A percentile compares a stretch with the other conserved stretches of the same genome.
These are phyloP conservation scores for Metschnikowia reukaufii DNA, from an alignment of 805 yeast species.

Conservation along the genomic window DNA sequence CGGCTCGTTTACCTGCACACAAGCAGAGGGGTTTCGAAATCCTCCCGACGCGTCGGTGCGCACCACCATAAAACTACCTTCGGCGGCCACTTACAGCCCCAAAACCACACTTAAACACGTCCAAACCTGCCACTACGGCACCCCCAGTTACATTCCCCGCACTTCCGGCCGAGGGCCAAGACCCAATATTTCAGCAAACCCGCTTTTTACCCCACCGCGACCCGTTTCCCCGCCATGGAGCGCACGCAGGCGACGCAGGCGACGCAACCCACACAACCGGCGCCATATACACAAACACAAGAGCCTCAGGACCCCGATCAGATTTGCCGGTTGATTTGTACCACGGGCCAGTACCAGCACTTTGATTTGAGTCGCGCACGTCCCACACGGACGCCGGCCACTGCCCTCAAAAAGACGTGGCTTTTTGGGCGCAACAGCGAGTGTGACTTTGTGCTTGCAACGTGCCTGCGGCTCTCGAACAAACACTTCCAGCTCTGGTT, in stretches of 20 bases:
- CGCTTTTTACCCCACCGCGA: no score
- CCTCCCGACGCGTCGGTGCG: no score
- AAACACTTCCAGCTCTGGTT: slow-evolving; percentile 72
- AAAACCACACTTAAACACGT: neutral
- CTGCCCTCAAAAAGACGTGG: slow-evolving; percentile 48
- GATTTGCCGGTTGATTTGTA: slow-evolving; percentile 60
- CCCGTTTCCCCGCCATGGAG: neutral
- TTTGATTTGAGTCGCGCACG: slow-evolving; percentile 44
- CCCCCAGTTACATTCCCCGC: neutral
- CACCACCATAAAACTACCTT: no score
- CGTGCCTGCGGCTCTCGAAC: slow-evolving; percentile 66
- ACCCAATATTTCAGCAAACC: neutral
- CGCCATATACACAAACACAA: slow-evolving; percentile 16
- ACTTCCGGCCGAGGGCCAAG: neutral
- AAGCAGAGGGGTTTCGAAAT: no score
- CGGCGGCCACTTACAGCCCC: no score
- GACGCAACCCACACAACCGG: slow-evolving; percentile 22
- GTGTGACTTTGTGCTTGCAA: slow-evolving; percentile 63
- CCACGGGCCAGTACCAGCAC: slow-evolving; percentile 53
- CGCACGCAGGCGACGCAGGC: slow-evolving; percentile 6
- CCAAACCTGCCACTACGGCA: neutral
- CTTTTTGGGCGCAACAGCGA: slow-evolving; percentile 68
- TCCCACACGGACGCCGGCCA: slow-evolving; percentile 16
- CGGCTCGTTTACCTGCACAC: no score
- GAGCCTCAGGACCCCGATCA: slow-evolving; percentile 25